Conservation (phyloP, 257 asterid genomes). For the Solanum clarkiae region DNA sequence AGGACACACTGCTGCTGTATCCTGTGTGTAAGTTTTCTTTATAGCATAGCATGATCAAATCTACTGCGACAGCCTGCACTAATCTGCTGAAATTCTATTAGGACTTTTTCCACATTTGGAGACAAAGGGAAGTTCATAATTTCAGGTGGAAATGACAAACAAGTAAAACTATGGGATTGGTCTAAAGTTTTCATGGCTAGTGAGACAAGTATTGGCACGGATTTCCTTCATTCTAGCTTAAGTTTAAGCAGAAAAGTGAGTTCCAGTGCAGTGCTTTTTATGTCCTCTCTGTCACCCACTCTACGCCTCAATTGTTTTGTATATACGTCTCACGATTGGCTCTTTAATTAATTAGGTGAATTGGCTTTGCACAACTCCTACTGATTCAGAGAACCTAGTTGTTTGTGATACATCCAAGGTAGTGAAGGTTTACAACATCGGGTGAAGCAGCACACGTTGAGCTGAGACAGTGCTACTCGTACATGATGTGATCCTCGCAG, state of each 20-base stretch:
- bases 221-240: slow-evolving; percentile 28
- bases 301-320: neutral
- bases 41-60: neutral
- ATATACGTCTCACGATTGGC: neutral
- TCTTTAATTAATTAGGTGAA: slow-evolving; percentile 49
- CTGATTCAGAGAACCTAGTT: slow-evolving; percentile 70
- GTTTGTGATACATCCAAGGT: slow-evolving; percentile 83
- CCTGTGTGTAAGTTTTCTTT: slow-evolving; percentile 65
- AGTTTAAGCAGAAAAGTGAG: slow-evolving; percentile 57
- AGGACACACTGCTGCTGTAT: slow-evolving; percentile 82
- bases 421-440: slow-evolving; percentile 60
- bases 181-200: slow-evolving; percentile 24
- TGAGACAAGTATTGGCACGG: slow-evolving; percentile 14
- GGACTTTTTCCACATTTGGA: slow-evolving; percentile 78
- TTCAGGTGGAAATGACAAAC: slow-evolving; percentile 87
- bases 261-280: neutral
- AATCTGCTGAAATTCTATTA: slow-evolving; percentile 11
- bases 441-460: slow-evolving; percentile 6
- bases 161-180: slow-evolving; percentile 89
- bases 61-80: neutral
- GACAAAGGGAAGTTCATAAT: slow-evolving; percentile 74
- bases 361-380: slow-evolving; percentile 81
- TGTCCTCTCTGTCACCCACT: neutral
- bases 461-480: neutral
- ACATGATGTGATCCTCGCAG: neutral